A percentile compares a stretch with the other conserved stretches of the same genome.
phyloP scores from a whole-genome alignment of 1,284 basidiomycete species.

The Rhodotorula sp. region DNA sequence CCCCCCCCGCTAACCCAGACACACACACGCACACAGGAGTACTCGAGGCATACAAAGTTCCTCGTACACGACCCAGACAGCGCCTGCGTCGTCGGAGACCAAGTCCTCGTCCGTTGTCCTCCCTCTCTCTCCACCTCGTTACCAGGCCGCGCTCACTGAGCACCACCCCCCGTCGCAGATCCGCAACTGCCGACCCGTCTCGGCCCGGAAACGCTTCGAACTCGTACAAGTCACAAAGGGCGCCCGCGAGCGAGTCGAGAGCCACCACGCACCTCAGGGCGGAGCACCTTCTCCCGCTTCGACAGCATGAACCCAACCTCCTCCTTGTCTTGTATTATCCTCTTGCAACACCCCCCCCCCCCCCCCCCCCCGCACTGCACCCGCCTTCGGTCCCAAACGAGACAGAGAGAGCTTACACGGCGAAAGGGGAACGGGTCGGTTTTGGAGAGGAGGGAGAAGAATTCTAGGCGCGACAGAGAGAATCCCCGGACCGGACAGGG shows the following conservation, averaged over 20 bases:
- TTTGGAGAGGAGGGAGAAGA: too few relatives aligned
- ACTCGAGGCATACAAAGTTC: constrained; percentile 38
- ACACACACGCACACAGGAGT: constrained; percentile 14
- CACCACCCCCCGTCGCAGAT: constrained; percentile 11
- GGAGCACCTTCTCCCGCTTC: neutral
- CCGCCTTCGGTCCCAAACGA: too few relatives aligned
- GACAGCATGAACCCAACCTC: neutral
- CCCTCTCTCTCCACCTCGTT: neutral
- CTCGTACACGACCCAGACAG: constrained; percentile 38
- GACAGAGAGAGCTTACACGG: neutral
- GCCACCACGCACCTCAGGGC: neutral
- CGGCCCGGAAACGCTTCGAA: constrained; percentile 41
- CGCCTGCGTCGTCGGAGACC: constrained; percentile 36
- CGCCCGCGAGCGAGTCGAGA: constrained; percentile 22
- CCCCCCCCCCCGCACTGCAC: too few relatives aligned
- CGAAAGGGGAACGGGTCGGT: too few relatives aligned
- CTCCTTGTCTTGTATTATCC: too few relatives aligned
- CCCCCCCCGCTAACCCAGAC: neutral
- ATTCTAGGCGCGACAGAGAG: too few relatives aligned
- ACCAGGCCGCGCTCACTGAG: neutral
- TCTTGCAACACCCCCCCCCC: too few relatives aligned
- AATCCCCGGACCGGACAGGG: too few relatives aligned
- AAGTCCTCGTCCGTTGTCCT: constrained; percentile 18
- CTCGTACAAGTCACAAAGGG: constrained; percentile 35
- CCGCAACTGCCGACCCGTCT: constrained; percentile 40